phyloP scores from a whole-genome alignment of 306 rosid genomes.

The Chamaecrista fasciculata region DNA sequence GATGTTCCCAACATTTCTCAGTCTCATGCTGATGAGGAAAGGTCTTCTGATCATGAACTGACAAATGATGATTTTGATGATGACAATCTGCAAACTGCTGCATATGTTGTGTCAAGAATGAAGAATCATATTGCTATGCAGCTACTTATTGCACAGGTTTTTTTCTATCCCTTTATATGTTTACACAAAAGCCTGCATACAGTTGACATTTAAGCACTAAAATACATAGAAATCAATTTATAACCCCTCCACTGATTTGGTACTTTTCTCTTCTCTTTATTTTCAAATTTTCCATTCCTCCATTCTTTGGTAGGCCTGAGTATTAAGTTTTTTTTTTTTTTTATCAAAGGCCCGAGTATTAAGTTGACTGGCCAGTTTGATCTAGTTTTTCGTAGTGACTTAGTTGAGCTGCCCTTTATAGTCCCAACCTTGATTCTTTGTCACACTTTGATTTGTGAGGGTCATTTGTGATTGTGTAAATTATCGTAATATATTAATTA shows the following conservation, averaged over 20 bases:
- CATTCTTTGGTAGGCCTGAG: neutral
- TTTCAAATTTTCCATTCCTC: neutral
- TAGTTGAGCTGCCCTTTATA: slow-evolving; percentile 8
- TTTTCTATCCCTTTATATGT: slow-evolving; percentile 27
- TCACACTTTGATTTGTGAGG: neutral
- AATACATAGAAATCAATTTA: slow-evolving; percentile 14
- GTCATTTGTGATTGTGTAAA: neutral
- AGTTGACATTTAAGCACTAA: neutral
- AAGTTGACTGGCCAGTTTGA: neutral
- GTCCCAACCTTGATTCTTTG: neutral
- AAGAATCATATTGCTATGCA: slow-evolving; percentile 88
- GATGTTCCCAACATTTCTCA: slow-evolving; percentile 50
- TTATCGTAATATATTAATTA: neutral
- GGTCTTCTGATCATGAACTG: slow-evolving; percentile 63
- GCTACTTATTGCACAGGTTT: slow-evolving; percentile 87
- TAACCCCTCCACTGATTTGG: slow-evolving; percentile 4
- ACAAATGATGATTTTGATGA: slow-evolving; percentile 76
- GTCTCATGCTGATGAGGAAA: slow-evolving; percentile 50
- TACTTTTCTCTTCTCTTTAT: slow-evolving; percentile 6
- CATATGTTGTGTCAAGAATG: slow-evolving; percentile 76
- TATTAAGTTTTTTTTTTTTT: too few relatives aligned
- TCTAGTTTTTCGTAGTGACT: neutral
- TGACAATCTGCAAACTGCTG: slow-evolving; percentile 78
- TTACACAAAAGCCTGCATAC: neutral
- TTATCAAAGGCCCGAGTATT: too few relatives aligned